Base-by-base conservation (phyloP, 2,329 filamentous ascomycete genomes). In the Xylariaceae sp. region DNA sequence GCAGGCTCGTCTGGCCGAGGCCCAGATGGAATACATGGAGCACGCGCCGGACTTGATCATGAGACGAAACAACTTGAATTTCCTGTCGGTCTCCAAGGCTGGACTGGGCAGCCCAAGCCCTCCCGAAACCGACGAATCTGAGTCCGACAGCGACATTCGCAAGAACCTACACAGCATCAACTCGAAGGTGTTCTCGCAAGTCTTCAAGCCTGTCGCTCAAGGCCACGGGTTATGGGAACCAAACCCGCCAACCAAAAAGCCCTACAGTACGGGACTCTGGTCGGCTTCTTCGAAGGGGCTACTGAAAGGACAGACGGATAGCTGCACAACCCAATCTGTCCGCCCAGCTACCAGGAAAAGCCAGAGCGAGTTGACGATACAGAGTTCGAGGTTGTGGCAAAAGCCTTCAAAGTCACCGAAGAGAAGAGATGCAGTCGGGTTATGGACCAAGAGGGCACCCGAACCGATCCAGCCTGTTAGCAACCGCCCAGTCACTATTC, bases 51-150 rank as follows among this genome's bases (percentile, higher is more conserved):
- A 57, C 23, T 50, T 61, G 19, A 48, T 61, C 18, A 52, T 50
- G 21, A 60, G 57, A 14, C 53, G 52, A 32, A 61, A 54, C 15
- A 46, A 49, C 36, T 39, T 64, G 41, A 67, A 64, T 42, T 61
- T 61, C 45, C 38, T 65, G 29, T 49, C 59, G 31, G 39, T 64
- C 32, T 47, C 60, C 21, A 59, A 59, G 36, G 53, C 56, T 8
- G 58, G 62, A 34, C 46, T 72, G 3, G 65, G 61, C 23, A 75
- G 68, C 42, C 69, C 70, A 19, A 76, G 72, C 29, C 71, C 71
- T 31, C 67, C 70, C 6, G 70, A 75, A 33, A 72, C 65, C 12
- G 63, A 71, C 36, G 58, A 64, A 32, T 64, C 64, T n/a, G 64
- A 64, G 29, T 57, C 57, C 21, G 59, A 63, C 19, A 47, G 30